Evolutionary conservation across 495 filamentous ascomycete species (phyloP).

Genomic region (Xylaria telfairii): DNA sequence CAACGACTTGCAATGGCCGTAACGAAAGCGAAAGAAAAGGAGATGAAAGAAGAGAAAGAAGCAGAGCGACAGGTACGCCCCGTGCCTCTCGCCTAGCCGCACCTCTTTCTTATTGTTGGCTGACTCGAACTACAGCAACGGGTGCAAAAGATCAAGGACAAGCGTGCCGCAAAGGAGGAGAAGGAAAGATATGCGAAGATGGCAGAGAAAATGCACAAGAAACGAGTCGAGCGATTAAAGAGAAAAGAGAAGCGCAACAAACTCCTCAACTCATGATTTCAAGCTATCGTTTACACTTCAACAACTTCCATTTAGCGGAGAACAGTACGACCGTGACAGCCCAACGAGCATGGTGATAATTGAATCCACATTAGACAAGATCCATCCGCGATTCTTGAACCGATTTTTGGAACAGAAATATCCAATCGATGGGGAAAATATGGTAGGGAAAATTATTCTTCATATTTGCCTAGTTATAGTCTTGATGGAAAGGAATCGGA

Average conservation of each 20-base stretch:
- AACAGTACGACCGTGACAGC: not conserved
- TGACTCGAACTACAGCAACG: slow-evolving; percentile 59
- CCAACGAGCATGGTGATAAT: not conserved
- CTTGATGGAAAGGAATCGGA: not conserved
- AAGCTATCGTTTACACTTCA: not conserved
- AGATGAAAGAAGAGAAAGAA: slow-evolving; percentile 96
- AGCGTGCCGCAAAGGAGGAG: slow-evolving; percentile 85
- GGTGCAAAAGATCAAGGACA: slow-evolving; percentile 80
- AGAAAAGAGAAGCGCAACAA: slow-evolving; percentile 98
- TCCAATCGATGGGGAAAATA: not conserved
- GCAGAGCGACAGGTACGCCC: slow-evolving; percentile 75
- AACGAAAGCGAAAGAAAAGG: slow-evolving; percentile 87
- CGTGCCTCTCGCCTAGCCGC: not conserved
- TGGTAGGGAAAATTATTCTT: not conserved
- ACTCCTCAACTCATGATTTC: slow-evolving; percentile 80
- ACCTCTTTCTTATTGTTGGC: not conserved
- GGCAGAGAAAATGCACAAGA: slow-evolving; percentile 96
- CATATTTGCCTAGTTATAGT: not conserved
- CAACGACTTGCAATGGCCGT: slow-evolving; percentile 68
- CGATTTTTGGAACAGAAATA: not conserved
- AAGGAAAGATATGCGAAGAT: slow-evolving; percentile 92
- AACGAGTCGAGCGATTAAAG: slow-evolving; percentile 90
- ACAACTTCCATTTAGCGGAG: not conserved
- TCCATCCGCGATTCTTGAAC: not conserved
- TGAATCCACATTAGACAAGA: not conserved